These are phyloP conservation scores for Fraxinus nigra DNA, from an alignment of 305 asterid species.

Conservation along the genomic window DNA sequence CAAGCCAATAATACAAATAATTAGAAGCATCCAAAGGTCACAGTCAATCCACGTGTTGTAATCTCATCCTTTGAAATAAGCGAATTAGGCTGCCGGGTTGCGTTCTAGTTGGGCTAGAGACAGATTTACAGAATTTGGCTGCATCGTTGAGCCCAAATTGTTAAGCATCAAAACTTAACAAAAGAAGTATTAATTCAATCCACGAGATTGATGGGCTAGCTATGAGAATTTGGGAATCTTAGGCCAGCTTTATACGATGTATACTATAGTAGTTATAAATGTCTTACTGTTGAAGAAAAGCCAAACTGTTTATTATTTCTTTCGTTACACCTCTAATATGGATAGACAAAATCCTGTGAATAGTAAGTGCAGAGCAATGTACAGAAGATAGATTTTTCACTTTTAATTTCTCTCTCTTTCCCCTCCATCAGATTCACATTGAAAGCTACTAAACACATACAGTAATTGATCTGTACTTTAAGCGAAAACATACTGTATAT, in stretches of 20 bases:
- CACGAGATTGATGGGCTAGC: neutral
- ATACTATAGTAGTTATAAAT: neutral
- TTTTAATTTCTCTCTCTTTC: slow-evolving; percentile 10
- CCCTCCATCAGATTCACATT: slow-evolving; percentile 16
- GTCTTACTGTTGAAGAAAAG: no score
- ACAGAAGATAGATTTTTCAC: slow-evolving; percentile 35
- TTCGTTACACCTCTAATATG: neutral
- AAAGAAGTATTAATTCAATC: neutral
- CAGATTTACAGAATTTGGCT: no score
- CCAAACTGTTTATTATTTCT: no score
- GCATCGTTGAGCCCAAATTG: no score
- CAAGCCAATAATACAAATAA: no score
- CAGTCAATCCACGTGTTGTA: no score
- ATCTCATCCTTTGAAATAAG: no score
- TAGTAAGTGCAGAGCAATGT: slow-evolving; percentile 41
- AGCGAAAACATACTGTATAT: neutral
- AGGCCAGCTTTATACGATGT: neutral
- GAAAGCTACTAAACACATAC: neutral
- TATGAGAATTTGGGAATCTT: neutral
- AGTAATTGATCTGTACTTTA: neutral
- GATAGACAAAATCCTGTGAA: slow-evolving; percentile 29
- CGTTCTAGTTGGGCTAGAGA: no score
- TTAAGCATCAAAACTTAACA: no score
- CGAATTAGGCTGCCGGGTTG: no score
- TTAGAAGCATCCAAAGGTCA: no score